Percentiles rank a stretch among this genome's conserved stretches.
These are phyloP conservation scores for Rhodotorula sp. DNA, from an alignment of 1,284 basidiomycete genomes.

Conservation along the genomic window DNA sequence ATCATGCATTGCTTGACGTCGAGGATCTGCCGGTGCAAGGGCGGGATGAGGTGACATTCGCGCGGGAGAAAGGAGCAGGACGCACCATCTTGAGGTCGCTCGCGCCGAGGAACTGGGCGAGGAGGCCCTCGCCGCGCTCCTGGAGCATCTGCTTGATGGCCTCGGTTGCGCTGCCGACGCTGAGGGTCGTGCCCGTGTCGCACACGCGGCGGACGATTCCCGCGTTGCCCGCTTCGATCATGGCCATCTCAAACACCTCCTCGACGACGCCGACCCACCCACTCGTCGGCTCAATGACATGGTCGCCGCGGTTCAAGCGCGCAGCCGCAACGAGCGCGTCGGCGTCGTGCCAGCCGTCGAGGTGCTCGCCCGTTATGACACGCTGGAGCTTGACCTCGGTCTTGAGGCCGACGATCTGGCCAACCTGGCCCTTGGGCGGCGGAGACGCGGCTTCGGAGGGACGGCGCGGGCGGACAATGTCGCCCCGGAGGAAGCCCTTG, in stretches of 20 bases:
- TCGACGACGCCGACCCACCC: constrained; percentile 76
- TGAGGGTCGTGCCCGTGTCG: constrained; percentile 53
- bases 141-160: constrained; percentile 27
- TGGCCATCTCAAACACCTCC: constrained; percentile 76
- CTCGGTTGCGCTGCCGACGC: constrained; percentile 41
- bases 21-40: constrained; percentile 54
- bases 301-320: constrained; percentile 64
- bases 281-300: constrained; percentile 69
- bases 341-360: constrained; percentile 64
- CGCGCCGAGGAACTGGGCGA: constrained; percentile 30
- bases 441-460: not conserved
- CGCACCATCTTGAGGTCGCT: constrained; percentile 19
- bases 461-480: constrained; percentile 66
- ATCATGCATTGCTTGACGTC: constrained; percentile 75
- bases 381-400: constrained; percentile 71
- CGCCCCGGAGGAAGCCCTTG: constrained; percentile 74
- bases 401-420: constrained; percentile 67
- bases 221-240: constrained; percentile 59
- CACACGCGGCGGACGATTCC: constrained; percentile 68
- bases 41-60: constrained; percentile 44
- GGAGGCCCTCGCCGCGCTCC: constrained; percentile 34
- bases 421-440: constrained; percentile 66
- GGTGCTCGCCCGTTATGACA: constrained; percentile 65
- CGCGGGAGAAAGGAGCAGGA: constrained; percentile 11
- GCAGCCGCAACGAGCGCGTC: constrained; percentile 20